These are phyloP conservation scores for Colletotrichum cordylinicola DNA, from an alignment of 2,329 filamentous ascomycete species.

Conservation along the genomic window DNA sequence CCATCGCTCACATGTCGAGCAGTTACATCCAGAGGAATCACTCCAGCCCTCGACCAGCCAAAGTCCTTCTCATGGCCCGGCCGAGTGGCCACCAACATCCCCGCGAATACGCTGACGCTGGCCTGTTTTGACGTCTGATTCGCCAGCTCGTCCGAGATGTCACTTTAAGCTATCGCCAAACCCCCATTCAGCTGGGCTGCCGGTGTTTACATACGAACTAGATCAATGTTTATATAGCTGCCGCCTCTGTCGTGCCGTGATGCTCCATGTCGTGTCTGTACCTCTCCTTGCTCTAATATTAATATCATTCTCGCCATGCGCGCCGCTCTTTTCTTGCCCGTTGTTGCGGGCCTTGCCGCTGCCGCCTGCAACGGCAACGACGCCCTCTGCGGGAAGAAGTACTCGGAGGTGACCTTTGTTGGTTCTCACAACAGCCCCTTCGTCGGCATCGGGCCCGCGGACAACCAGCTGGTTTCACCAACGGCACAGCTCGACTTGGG, in stretches of 20 bases:
- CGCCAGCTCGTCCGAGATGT: slow-evolving; percentile 6
- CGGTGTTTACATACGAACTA: not conserved
- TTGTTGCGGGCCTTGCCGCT: slow-evolving; percentile 23
- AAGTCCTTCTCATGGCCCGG: not conserved
- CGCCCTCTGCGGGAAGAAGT: slow-evolving; percentile 60
- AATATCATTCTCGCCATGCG: not conserved
- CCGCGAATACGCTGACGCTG: not conserved
- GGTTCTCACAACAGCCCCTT: slow-evolving; percentile 73
- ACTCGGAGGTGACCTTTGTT: slow-evolving; percentile 65
- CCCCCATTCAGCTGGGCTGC: not conserved
- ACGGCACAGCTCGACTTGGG: slow-evolving; percentile 65
- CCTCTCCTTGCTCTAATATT: not conserved
- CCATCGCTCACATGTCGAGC: slow-evolving; percentile 15
- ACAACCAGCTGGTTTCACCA: slow-evolving; percentile 68
- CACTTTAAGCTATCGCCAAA: not conserved
- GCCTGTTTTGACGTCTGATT: not conserved
- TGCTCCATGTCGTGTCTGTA: not conserved
- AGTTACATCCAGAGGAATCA: not conserved
- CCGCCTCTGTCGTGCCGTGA: not conserved
- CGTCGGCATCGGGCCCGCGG: slow-evolving; percentile 55
- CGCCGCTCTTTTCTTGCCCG: slow-evolving; percentile 12
- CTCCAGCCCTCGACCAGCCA: not conserved
- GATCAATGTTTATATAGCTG: not conserved
- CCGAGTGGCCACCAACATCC: not conserved
- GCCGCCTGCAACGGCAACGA: slow-evolving; percentile 62